Evolutionary conservation across 208 protist species (phyloP).

Genomic region (Spongospora subterranea): DNA sequence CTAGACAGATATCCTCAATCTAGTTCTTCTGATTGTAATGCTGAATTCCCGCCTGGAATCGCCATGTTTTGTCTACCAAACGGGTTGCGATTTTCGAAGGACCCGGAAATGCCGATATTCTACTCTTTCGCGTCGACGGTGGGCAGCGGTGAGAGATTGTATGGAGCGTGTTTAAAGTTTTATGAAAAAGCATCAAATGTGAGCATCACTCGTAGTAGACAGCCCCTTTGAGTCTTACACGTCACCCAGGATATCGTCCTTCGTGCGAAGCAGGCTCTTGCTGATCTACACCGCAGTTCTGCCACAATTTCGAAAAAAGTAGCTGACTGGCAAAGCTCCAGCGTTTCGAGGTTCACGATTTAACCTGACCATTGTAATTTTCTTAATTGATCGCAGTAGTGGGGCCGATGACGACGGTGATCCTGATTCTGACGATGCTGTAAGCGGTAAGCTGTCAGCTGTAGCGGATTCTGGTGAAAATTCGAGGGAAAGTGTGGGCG

Average conservation of each 20-base stretch:
- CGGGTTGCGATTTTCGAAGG: background rate
- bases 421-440: no score
- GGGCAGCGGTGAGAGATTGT: background rate
- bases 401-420: no score
- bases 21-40: background rate
- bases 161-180: conserved; percentile 40
- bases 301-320: background rate
- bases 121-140: conserved; percentile 34
- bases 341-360: no score
- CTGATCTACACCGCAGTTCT: background rate
- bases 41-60: conserved; percentile 11
- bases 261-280: background rate
- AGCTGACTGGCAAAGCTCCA: background rate
- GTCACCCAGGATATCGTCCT: background rate
- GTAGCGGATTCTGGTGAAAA: no score
- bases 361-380: no score
- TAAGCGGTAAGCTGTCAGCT: no score
- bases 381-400: no score
- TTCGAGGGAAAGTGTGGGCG: no score
- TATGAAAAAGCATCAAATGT: conserved; percentile 12
- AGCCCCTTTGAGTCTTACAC: background rate
- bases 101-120: conserved; percentile 31
- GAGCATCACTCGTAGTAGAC: background rate
- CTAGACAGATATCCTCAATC: conserved; percentile 2
- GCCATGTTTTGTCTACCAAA: conserved; percentile 41